Conservation (phyloP, 306 rosid species). For the Rubus idaeus region DNA sequence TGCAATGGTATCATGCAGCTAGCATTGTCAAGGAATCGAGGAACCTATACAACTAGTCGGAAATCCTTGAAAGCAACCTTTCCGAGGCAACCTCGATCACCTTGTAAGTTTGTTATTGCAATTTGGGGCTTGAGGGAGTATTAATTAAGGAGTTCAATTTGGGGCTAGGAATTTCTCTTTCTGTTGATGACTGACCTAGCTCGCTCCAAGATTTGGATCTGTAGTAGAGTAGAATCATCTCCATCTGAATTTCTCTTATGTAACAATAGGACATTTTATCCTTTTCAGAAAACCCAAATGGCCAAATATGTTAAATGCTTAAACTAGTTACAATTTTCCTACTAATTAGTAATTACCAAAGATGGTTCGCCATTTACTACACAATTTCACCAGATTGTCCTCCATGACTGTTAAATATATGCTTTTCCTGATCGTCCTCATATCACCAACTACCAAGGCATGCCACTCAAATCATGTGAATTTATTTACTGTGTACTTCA, state of each 20-base stretch:
- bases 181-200: no score
- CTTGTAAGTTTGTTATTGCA: no score
- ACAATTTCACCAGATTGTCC: background rate
- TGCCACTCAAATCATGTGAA: slow-evolving; percentile 11
- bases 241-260: no score
- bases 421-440: background rate
- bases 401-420: background rate
- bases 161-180: no score
- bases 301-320: background rate
- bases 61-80: no score
- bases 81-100: no score
- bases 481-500: slow-evolving; percentile 12
- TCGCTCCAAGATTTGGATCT: background rate
- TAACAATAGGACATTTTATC: no score
- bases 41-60: no score
- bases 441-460: background rate
- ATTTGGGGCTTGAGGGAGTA: no score
- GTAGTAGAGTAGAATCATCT: background rate
- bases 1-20: no score
- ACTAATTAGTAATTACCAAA: background rate
- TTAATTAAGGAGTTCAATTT: no score
- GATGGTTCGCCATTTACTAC: background rate
- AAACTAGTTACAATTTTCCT: background rate
- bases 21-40: no score
- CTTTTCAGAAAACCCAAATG: background rate